Evolutionary conservation across 1,139 yeast species (phyloP), one percentile per base, ranked within the genome.

Genomic region (Magnusiomyces sp.): DNA sequence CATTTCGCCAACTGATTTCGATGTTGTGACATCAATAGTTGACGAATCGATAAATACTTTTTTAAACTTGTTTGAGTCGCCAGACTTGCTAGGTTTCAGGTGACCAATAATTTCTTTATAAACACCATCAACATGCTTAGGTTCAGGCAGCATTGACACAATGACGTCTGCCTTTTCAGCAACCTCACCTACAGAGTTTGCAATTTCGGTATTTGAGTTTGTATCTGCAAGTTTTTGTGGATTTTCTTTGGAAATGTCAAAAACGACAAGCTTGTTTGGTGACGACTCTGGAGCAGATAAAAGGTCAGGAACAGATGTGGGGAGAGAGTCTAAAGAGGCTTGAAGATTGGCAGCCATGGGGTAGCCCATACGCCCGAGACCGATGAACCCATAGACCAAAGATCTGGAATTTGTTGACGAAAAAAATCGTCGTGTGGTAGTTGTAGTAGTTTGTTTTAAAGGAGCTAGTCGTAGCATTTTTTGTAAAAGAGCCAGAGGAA

Each of bases 281-380:
- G 39, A 47, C 33, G 16, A 23, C 62, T 76, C 80, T 14, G 58
- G 51, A 1, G 71, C 65, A 36, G 66, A 67, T 53, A 75, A 64
- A 53, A 74, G 68, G 48, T 76, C 80, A 14, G 58, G 51, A 1
- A 71, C 65, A 36, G 29, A 23, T 23, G 29, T 23, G 29, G 29
- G 29, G 29, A 23, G 29, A 5, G 29, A 23, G 29, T 23, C 29
- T 23, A 23, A 23, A 23, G 29, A 23, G 6, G 4, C 7, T 56
- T 74, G 72, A 37, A 78, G 68, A 56, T 78, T 80, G 55, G 73
- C 67, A 19, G 81, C 81, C 83, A 78, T 78, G 55, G 76, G 76
- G 53, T 74, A 75, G 51, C 83, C 80, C 83, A 78, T 78, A 53
- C 76, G 76, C 19, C 83, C 83, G 29, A 78, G 69, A 13, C 83